Base-by-base conservation (phyloP, 2,329 filamentous ascomycete genomes). In the Didymella lethalis region DNA sequence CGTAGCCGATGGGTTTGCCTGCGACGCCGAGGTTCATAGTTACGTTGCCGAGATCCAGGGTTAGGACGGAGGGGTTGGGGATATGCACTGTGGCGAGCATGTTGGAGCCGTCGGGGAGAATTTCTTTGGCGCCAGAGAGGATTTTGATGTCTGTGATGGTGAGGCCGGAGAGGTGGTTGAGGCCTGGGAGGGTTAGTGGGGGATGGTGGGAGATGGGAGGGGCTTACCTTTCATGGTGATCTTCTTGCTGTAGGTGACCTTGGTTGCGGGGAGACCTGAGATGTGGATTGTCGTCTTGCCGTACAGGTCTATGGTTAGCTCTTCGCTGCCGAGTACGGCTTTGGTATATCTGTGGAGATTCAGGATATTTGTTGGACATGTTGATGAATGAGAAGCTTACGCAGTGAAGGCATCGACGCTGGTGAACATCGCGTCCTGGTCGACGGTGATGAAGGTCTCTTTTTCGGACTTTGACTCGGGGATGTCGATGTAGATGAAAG, bases 21-120 rank as follows among this genome's bases (percentile, higher is more conserved):
- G 83, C 79, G 51, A 88, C 80, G 66, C 79, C 85, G 69, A 86
- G 86, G 74, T 81, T 77, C 75, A 90, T 88, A 28, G 84, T 84
- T 34, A 86, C 80, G 67, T 90, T 88, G 66, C 89, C 89, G 81
- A 91, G 84, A 32, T 88, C 83, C 51, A 91, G 81, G n/a, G 83
- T 86, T 70, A 89, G 82, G 50, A 85, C 76, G 1, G 88, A 89
- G 7, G 81, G 82, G 74, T 91, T 91, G 64, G 86, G 87, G 49
- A 91, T 87, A 56, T 79, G 79, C 57, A 84, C 82, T 14, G 79
- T 83, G 65, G 83, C 88, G 50, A 82, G 77, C 77, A 91, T 88
- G 78, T 90, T 91, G 70, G 83, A 81, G 62, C 80, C 82, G 52
- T 82, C 78, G 70, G 62, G 26, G 46, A 75, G 65, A 45, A 66